Evolutionary conservation across 1,284 basidiomycete species (phyloP).

Genomic region (Trametes sp.): DNA sequence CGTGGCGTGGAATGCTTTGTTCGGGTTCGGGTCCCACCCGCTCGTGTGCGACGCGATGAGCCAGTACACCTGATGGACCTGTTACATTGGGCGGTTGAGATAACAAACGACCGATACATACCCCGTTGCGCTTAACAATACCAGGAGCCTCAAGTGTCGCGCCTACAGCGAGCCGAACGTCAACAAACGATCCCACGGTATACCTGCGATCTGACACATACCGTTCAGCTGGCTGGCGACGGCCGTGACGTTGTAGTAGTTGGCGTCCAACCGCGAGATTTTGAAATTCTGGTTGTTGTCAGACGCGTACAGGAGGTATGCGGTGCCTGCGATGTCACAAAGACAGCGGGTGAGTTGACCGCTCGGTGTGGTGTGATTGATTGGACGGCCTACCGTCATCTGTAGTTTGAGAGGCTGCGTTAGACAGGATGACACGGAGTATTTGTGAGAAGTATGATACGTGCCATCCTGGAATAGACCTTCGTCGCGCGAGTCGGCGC

Average conservation of each 20-base stretch:
- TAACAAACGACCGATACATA: conserved; percentile 35
- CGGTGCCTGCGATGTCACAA: conserved; percentile 33
- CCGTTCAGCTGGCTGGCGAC: conserved; percentile 56
- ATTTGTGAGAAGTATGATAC: conserved; percentile 8
- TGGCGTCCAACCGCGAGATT: conserved; percentile 60
- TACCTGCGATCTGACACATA: conserved; percentile 34
- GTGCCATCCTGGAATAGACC: conserved; percentile 64
- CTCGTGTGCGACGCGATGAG: conserved; percentile 68
- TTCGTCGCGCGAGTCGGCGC: conserved; percentile 67
- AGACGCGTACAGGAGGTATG: conserved; percentile 69
- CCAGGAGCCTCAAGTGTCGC: conserved; percentile 69
- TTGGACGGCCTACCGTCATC: conserved; percentile 27
- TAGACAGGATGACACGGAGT: background rate
- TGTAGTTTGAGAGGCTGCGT: background rate
- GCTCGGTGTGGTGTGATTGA: background rate
- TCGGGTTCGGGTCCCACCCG: conserved; percentile 68
- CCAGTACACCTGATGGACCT: conserved; percentile 54
- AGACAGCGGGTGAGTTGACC: conserved; percentile 34
- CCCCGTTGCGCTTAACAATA: conserved; percentile 64
- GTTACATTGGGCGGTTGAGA: background rate
- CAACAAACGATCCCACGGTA: background rate
- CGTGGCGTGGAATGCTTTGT: conserved; percentile 63
- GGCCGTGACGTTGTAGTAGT: conserved; percentile 64
- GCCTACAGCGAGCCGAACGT: conserved; percentile 41
- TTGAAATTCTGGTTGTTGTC: conserved; percentile 78